Base-by-base conservation (phyloP, 257 asterid species). In the Solanum habrochaites region DNA sequence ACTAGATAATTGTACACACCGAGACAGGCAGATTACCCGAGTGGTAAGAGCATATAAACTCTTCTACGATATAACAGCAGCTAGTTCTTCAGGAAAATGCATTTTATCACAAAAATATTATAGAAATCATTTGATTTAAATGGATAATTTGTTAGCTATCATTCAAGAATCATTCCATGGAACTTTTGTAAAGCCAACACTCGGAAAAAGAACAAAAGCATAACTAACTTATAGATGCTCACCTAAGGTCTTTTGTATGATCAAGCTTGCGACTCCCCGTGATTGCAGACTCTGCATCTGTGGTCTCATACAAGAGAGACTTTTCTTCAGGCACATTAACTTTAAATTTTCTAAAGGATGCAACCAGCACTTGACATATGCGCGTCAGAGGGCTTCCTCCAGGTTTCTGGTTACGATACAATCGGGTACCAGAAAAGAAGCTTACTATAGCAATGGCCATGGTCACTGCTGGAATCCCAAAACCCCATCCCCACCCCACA, bases 311-410 rank as follows among this genome's bases (percentile, higher is more conserved):
- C 78, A 93, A 60, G 29, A 91, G 87, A 56, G 94, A 88, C 71
- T 85, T 85, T 35, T 93, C 95, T 10, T 62, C 86, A 2, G 97
- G 94, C 52, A 93, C 93, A 23, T 18, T 49, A 83, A 90, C 94
- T 20, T 73, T 64, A 56, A 86, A 82, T 83, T 95, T 95, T 66
- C 93, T 89, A 69, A 91, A 86, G 2, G 95, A 91, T 4, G 98
- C 98, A 83, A 93, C 92, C 2, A 94, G n/a, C 37, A 93, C 97
- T 83, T 95, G 97, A 88, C 91, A 91, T 31, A 95, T 73, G 16
- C 97, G 92, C 1, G 96, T 93, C 35, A 95, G 70, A 39, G 97
- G 98, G 91, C 98, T 95, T 25, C 97, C 98, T 7, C 97, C 97
- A 2, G 97, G 97, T 85, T 89, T 93, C 69, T 93, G 98, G 87